phyloP scores from a whole-genome alignment of 305 asterid genomes.

The Fraxinus xanthoxyloides region DNA sequence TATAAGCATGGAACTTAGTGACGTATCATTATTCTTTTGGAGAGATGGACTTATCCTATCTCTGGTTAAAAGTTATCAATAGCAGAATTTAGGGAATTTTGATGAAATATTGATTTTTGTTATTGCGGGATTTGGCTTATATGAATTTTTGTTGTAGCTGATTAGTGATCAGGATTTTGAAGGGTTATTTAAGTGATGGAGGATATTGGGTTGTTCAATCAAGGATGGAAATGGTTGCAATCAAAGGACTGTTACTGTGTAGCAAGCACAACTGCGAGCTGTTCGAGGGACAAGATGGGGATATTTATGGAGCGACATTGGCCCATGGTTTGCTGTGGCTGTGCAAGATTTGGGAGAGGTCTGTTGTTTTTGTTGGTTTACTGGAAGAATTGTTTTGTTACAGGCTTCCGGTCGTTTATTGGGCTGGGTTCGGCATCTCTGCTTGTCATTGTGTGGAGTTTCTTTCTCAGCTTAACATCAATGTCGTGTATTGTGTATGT shows the following conservation, averaged over 20 bases:
- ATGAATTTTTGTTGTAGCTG: slow-evolving; percentile 24
- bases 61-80: slow-evolving; percentile 21
- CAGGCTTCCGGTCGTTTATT: slow-evolving; percentile 68
- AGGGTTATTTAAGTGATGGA: slow-evolving; percentile 60
- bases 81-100: slow-evolving; percentile 18
- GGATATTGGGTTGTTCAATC: slow-evolving; percentile 93
- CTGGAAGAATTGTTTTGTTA: slow-evolving; percentile 71
- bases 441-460: slow-evolving; percentile 94
- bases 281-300: slow-evolving; percentile 71
- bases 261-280: slow-evolving; percentile 46
- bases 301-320: slow-evolving; percentile 80
- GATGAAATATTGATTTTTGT: slow-evolving; percentile 17
- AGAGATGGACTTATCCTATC: slow-evolving; percentile 25
- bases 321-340: slow-evolving; percentile 88
- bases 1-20: slow-evolving; percentile 11
- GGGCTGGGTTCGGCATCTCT: slow-evolving; percentile 89
- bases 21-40: slow-evolving; percentile 23
- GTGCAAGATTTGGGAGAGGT: slow-evolving; percentile 54
- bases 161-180: slow-evolving; percentile 19
- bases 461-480: slow-evolving; percentile 93
- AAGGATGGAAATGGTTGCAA: slow-evolving; percentile 87
- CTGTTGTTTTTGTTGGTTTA: slow-evolving; percentile 54
- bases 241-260: slow-evolving; percentile 72
- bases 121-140: slow-evolving; percentile 14
- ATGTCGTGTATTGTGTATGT: slow-evolving; percentile 83